phyloP scores from a whole-genome alignment of 106 monocot genomes.

The Allium fistulosum region DNA sequence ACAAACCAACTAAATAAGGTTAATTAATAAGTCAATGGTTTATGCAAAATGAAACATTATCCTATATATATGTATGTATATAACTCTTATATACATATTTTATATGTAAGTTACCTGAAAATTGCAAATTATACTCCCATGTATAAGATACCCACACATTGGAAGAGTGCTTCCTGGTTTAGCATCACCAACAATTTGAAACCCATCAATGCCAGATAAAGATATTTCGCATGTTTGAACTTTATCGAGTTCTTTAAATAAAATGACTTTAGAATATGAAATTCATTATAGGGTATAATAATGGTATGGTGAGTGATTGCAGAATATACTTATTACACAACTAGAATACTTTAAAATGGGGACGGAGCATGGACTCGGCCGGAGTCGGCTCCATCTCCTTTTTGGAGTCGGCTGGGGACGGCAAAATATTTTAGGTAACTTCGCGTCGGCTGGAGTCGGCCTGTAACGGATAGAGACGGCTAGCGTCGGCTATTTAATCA shows the following conservation, averaged over 20 bases:
- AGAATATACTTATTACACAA: too few species aligned
- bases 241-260: neutral
- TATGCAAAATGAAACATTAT: neutral
- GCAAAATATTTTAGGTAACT: too few species aligned
- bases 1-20: conserved; percentile 58
- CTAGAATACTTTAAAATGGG: too few species aligned
- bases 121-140: conserved; percentile 70
- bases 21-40: neutral
- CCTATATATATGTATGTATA: neutral
- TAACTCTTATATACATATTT: neutral
- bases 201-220: conserved; percentile 65
- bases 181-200: conserved; percentile 77
- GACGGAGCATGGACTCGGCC: too few species aligned
- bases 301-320: too few species aligned
- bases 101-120: conserved; percentile 45
- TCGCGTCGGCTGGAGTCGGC: too few species aligned
- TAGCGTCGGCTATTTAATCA: too few species aligned
- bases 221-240: conserved; percentile 28
- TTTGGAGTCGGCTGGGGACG: too few species aligned
- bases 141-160: conserved; percentile 65
- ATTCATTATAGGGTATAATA: too few species aligned
- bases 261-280: neutral
- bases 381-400: too few species aligned
- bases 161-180: conserved; percentile 49
- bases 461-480: too few species aligned